These are phyloP conservation scores for Stentor coeruleus DNA, from an alignment of 73 alveolate species.

Conservation along the genomic window DNA sequence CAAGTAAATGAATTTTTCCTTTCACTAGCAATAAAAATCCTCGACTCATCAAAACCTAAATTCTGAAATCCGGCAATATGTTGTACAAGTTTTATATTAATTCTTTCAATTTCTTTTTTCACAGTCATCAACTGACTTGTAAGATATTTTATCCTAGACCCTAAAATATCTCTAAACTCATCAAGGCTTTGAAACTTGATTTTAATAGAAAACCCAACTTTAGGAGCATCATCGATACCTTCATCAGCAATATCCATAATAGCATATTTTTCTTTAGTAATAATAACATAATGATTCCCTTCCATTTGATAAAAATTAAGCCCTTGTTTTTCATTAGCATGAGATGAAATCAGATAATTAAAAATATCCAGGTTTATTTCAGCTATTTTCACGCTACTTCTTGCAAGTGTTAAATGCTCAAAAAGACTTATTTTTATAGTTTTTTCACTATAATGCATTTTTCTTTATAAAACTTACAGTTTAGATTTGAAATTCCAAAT, in stretches of 20 bases:
- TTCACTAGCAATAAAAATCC: neutral
- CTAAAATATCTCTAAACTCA: too few relatives aligned
- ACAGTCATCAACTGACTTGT: neutral
- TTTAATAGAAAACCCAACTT: constrained; percentile 2
- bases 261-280: neutral
- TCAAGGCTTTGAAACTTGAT: neutral
- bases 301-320: too few relatives aligned
- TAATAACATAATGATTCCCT: neutral
- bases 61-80: neutral
- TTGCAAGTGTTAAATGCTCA: neutral
- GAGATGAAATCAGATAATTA: neutral
- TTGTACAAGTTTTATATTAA: neutral
- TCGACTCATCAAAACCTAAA: neutral
- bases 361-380: neutral
- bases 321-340: neutral
- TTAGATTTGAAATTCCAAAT: neutral
- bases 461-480: neutral
- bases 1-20: neutral
- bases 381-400: neutral
- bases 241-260: neutral
- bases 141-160: neutral
- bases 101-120: neutral
- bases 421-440: neutral
- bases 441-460: neutral
- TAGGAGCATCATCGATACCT: neutral